Conservation (phyloP, 176 grass and related monocot genomes). For the Phyllostachys edulis region DNA sequence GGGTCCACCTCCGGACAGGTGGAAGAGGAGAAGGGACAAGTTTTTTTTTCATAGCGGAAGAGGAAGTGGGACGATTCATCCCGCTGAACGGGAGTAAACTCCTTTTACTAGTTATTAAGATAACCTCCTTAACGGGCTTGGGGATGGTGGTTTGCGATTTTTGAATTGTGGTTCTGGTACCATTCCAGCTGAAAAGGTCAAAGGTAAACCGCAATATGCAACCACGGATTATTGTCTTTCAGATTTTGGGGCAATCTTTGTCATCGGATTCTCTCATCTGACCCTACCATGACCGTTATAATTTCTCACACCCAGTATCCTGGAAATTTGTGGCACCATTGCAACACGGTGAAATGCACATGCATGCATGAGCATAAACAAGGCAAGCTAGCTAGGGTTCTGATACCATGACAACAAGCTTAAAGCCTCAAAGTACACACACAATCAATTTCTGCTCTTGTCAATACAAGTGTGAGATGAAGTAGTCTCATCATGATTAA, state of each 20-base stretch:
- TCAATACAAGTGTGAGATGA: neutral
- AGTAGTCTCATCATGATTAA: neutral
- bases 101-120: too few species aligned
- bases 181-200: neutral
- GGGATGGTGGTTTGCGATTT: neutral
- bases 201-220: neutral
- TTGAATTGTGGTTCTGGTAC: too few species aligned
- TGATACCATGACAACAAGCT: neutral
- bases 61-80: too few species aligned
- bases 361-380: neutral
- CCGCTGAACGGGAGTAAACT: too few species aligned
- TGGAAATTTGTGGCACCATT: constrained; percentile 27
- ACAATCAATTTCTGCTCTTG: neutral
- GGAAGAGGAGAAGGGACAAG: too few species aligned
- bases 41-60: too few species aligned
- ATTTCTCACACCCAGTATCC: neutral
- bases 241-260: neutral
- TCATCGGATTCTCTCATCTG: constrained; percentile 32
- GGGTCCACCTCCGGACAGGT: too few species aligned
- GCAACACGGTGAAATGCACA: neutral
- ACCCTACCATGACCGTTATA: neutral
- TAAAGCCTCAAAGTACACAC: neutral
- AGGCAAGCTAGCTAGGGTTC: neutral
- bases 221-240: constrained; percentile 8
- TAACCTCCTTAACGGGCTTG: neutral